Evolutionary conservation across 2,329 filamentous ascomycete species (phyloP).

Genomic region (Aspergillus cejpii): DNA sequence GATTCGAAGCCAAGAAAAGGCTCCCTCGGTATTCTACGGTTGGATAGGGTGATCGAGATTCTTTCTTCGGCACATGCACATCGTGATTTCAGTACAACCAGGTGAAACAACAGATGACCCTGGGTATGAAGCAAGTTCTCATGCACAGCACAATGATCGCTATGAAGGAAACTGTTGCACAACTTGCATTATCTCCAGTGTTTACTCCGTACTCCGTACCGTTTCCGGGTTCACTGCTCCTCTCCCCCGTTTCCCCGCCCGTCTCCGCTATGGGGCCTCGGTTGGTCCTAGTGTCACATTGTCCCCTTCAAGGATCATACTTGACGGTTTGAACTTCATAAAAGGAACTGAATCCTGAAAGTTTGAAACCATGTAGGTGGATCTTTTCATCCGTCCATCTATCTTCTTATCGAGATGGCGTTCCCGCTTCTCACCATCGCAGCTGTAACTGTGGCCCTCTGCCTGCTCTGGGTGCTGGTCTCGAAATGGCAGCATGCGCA

Average conservation of each 20-base stretch:
- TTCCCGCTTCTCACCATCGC: slow-evolving; percentile 11
- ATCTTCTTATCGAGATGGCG: neutral
- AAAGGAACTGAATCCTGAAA: neutral
- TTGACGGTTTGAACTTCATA: neutral
- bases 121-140: neutral
- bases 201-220: no score
- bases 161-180: neutral
- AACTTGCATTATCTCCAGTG: no score
- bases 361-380: neutral
- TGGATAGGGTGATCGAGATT: neutral
- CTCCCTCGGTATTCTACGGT: neutral
- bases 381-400: neutral
- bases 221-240: neutral
- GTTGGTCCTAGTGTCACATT: neutral
- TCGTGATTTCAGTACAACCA: neutral
- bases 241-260: neutral
- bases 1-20: neutral
- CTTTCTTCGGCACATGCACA: neutral
- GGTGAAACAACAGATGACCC: neutral
- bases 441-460: slow-evolving; percentile 20
- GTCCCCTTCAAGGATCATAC: neutral
- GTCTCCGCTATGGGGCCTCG: neutral
- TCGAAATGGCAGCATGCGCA: slow-evolving; percentile 23
- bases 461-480: slow-evolving; percentile 19
- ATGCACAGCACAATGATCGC: neutral